phyloP scores from a whole-genome alignment of 2,329 filamentous ascomycete genomes.

The Plectosphaerella plurivora region DNA sequence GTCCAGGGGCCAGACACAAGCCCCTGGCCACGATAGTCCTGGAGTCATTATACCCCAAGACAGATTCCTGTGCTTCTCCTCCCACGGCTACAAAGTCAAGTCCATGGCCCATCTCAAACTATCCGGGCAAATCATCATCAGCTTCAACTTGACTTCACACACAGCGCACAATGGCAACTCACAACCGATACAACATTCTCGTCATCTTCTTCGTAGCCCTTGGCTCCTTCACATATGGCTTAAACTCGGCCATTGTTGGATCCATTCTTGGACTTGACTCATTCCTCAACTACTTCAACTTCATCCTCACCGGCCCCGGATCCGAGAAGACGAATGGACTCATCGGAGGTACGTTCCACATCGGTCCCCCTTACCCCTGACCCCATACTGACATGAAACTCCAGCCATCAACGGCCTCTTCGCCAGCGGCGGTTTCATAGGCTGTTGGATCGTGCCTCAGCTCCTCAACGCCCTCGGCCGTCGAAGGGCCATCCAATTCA shows the following conservation, averaged over 20 bases:
- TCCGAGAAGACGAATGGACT: conserved; percentile 3
- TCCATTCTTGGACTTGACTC: conserved; percentile 14
- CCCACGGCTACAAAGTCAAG: conserved; percentile 10
- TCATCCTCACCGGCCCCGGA: conserved; percentile 2
- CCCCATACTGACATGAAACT: background rate
- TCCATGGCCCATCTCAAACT: conserved; percentile 6
- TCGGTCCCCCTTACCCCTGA: background rate
- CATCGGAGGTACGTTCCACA: background rate
- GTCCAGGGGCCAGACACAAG: no score
- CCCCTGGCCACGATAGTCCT: no score
- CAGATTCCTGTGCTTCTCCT: background rate
- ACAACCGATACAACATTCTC: conserved; percentile 6
- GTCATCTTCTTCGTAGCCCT: conserved; percentile 14
- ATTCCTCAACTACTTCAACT: conserved; percentile 17
- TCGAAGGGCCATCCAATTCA: conserved; percentile 13
- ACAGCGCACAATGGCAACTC: background rate
- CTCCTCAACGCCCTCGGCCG: conserved; percentile 15
- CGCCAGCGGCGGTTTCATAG: conserved; percentile 14
- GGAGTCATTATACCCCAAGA: no score
- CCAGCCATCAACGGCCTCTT: conserved; percentile 11
- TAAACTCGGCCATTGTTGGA: conserved; percentile 16
- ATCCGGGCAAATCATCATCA: conserved; percentile 11
- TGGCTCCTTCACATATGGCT: conserved; percentile 18
- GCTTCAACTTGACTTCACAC: background rate
- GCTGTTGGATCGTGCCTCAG: conserved; percentile 12